Base-by-base conservation (phyloP, 2,329 filamentous ascomycete genomes). In the Fulvia fulva region DNA sequence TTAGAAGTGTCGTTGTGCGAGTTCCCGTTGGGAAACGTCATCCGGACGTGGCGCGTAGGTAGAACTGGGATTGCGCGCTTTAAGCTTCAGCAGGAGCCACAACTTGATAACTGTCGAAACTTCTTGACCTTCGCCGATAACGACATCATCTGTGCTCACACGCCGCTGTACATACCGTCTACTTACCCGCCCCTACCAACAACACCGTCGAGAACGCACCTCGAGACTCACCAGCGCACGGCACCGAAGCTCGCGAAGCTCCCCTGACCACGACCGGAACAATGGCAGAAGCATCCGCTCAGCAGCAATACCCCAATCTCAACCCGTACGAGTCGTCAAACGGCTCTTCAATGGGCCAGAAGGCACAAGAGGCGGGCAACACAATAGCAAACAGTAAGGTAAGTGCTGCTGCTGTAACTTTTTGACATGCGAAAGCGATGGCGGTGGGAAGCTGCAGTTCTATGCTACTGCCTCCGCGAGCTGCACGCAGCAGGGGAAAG, bases 301-400 rank as follows among this genome's bases (percentile, higher is more conserved):
- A 65, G 25, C 64, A 64, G 57, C 60, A 70, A 49, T 71, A 73
- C 59, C 69, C 71, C 47, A 64, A 70, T 58, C 67, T 73, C 54
- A 68, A 72, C 65, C 70, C 70, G 22, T 66, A 64, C 62, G 46
- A 25, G 43, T 52, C 37, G 56, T 57, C 54, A 58, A 63, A 65
- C 55, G 51, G 58, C 34, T 28, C 47, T 49, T 45, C 57, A 7
- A 32, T 53, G 22, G 47, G 9, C n/a, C 47, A 50, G 26, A 50
- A 50, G 37, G 21, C 43, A 6, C 34, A 64, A 69, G 64, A 68
- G 58, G 63, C 70, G 53, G 73, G 74, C 67, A 70, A 74, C 69
- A 69, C 66, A 60, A 65, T 77, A 58, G 51, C 75, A 51, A 70
- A 72, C 66, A 73, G 77, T 79, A 70, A 78, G 77, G 76, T 78